A percentile compares a stretch with the other conserved stretches of the same genome.
These are phyloP conservation scores for Rhynchospora pubera DNA, from an alignment of 176 grass and related monocot species.

Conservation along the genomic window DNA sequence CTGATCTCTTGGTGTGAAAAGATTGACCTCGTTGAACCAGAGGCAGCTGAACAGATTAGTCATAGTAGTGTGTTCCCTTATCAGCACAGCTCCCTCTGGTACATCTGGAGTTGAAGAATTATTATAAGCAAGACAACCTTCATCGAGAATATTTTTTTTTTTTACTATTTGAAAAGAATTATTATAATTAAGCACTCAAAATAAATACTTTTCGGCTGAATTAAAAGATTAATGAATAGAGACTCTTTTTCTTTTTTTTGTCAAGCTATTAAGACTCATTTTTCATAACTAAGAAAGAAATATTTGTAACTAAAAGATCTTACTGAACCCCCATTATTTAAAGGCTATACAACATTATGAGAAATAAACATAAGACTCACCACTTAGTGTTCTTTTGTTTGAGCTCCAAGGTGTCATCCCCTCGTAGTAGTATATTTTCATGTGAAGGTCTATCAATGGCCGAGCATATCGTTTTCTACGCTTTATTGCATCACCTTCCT, in stretches of 20 bases:
- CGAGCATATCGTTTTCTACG: constrained; percentile 85
- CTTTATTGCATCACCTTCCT: constrained; percentile 94
- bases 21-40: constrained; percentile 98
- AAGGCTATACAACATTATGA: background rate
- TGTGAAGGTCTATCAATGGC: constrained; percentile 91
- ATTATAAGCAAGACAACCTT: background rate
- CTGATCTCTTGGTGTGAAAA: constrained; percentile 91
- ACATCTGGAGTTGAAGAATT: constrained; percentile 37
- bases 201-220: background rate
- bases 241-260: too few species aligned
- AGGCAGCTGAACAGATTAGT: constrained; percentile 79
- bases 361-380: constrained; percentile 31
- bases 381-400: constrained; percentile 54
- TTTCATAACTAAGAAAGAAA: background rate
- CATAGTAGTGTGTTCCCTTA: constrained; percentile 80
- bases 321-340: background rate
- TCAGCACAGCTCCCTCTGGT: constrained; percentile 85
- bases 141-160: background rate
- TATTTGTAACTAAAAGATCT: background rate
- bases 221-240: too few species aligned
- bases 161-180: background rate
- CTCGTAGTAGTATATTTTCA: constrained; percentile 90
- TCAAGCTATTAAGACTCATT: background rate
- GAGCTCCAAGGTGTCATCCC: constrained; percentile 77
- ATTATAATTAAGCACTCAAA: background rate